Evolutionary conservation across 257 asterid species (phyloP).

Genomic region (Perilla frutescens): DNA sequence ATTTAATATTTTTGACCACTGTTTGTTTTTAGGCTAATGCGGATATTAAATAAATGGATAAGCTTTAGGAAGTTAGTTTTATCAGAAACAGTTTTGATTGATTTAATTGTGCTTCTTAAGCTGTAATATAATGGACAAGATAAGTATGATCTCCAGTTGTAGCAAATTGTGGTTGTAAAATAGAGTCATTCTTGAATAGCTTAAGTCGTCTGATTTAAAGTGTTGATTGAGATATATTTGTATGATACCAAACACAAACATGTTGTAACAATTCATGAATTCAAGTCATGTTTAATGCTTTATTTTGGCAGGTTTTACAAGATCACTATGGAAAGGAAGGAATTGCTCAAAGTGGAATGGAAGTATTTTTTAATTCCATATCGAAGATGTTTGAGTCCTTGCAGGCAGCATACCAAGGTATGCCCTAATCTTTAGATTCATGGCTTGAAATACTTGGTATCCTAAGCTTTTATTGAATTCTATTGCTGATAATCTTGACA

Average conservation of each 20-base stretch:
- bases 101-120: constrained; percentile 15
- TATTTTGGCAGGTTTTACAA: constrained; percentile 62
- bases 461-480: constrained; percentile 17
- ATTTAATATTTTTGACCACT: neutral
- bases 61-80: constrained; percentile 21
- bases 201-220: constrained; percentile 20
- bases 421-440: constrained; percentile 20
- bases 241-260: neutral
- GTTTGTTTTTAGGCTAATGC: neutral
- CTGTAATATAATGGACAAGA: constrained; percentile 20
- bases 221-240: constrained; percentile 3
- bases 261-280: constrained; percentile 17
- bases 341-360: constrained; percentile 58
- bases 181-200: neutral
- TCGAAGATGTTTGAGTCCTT: constrained; percentile 69
- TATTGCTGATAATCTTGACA: constrained; percentile 26
- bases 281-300: constrained; percentile 24
- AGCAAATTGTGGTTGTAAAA: constrained; percentile 18
- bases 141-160: constrained; percentile 11
- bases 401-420: constrained; percentile 69
- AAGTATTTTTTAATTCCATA: constrained; percentile 63
- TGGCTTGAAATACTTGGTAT: constrained; percentile 1
- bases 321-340: constrained; percentile 68
- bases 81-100: constrained; percentile 9
- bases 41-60: neutral